These are phyloP conservation scores for Kluyveromyces lactis DNA, from an alignment of 805 yeast genomes.

Conservation along the genomic window DNA sequence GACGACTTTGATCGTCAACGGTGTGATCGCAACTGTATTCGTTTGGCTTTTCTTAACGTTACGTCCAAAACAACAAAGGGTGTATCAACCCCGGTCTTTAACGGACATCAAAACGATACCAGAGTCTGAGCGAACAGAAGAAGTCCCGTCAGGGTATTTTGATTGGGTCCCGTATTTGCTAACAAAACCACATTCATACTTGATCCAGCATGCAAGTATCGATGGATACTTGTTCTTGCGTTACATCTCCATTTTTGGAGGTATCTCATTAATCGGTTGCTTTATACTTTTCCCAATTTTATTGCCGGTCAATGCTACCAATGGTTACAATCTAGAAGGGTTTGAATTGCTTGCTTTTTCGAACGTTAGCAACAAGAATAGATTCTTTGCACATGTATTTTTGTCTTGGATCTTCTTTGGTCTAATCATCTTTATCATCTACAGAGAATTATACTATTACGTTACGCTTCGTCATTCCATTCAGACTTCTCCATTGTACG, in stretches of 20 bases:
- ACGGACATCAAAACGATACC: slow-evolving; percentile 26
- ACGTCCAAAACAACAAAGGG: slow-evolving; percentile 56
- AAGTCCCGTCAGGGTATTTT: slow-evolving; percentile 54
- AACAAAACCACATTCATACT: slow-evolving; percentile 48
- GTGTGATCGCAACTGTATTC: slow-evolving; percentile 50
- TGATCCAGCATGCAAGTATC: slow-evolving; percentile 61
- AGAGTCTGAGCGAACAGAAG: slow-evolving; percentile 51
- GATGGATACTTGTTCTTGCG: slow-evolving; percentile 75
- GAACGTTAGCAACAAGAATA: slow-evolving; percentile 53
- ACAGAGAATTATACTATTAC: slow-evolving; percentile 67
- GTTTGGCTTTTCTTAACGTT: slow-evolving; percentile 50
- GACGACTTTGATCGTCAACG: slow-evolving; percentile 61
- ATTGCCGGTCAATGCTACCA: slow-evolving; percentile 67
- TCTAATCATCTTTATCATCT: slow-evolving; percentile 52
- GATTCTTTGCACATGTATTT: slow-evolving; percentile 68
- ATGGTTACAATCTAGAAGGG: slow-evolving; percentile 47
- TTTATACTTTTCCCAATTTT: slow-evolving; percentile 57
- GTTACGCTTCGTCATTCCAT: slow-evolving; percentile 63
- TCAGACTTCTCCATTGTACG: slow-evolving; percentile 66
- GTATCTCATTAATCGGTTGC: slow-evolving; percentile 45
- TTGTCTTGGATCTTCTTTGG: slow-evolving; percentile 71
- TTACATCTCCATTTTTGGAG: slow-evolving; percentile 47
- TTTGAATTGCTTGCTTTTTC: slow-evolving; percentile 59
- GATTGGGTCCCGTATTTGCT: slow-evolving; percentile 49
- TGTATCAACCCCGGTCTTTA: slow-evolving; percentile 74